Percentiles rank a stretch among this genome's conserved stretches.
phyloP scores from a whole-genome alignment of 2,329 filamentous ascomycete genomes.

The Hypoxylon sp. region DNA sequence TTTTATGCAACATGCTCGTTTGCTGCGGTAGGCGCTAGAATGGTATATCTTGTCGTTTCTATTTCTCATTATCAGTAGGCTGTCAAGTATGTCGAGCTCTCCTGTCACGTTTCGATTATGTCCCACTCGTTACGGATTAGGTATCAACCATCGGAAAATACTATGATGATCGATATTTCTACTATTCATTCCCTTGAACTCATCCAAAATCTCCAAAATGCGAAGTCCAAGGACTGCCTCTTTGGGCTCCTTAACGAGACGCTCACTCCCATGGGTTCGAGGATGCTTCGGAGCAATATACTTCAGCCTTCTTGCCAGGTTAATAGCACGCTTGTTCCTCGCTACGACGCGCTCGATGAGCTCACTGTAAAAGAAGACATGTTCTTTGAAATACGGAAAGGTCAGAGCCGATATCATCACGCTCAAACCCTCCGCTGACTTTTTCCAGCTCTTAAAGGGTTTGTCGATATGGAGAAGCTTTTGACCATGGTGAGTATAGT shows the following conservation, averaged over 20 bases:
- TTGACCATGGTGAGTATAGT: constrained; percentile 74
- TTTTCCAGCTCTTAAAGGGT: constrained; percentile 75
- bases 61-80: constrained; percentile 65
- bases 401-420: constrained; percentile 57
- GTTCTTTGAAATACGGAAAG: constrained; percentile 81
- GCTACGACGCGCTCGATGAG: constrained; percentile 89
- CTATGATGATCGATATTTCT: constrained; percentile 95
- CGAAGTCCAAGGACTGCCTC: constrained; percentile 84
- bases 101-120: constrained; percentile 77
- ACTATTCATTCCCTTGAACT: constrained; percentile 91
- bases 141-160: constrained; percentile 89
- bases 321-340: constrained; percentile 73
- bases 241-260: constrained; percentile 91
- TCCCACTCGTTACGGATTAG: constrained; percentile 86
- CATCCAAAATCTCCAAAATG: constrained; percentile 85
- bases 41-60: neutral
- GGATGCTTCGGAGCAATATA: constrained; percentile 87
- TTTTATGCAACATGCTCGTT: constrained; percentile 89
- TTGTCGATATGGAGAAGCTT: constrained; percentile 84
- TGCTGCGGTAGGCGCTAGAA: constrained; percentile 75
- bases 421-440: constrained; percentile 40
- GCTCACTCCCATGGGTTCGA: constrained; percentile 87
- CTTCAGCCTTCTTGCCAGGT: constrained; percentile 86
- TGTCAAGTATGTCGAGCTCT: constrained; percentile 83
- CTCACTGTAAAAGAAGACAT: constrained; percentile 86